phyloP scores from a whole-genome alignment of 176 grass and related monocot genomes.

The Dactylis glomerata region DNA sequence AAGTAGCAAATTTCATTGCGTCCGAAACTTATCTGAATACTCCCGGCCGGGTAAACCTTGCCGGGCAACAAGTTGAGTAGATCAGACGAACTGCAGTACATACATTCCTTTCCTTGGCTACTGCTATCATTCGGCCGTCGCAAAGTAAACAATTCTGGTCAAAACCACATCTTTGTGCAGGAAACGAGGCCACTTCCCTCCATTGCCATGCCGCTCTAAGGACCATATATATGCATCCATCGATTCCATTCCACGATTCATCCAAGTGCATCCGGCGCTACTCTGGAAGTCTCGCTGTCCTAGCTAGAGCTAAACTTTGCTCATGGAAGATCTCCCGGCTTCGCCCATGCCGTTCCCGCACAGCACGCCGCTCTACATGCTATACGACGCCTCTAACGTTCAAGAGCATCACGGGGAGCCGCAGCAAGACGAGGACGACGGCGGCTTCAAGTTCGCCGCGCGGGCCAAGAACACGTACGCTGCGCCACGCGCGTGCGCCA shows the following conservation, averaged over 20 bases:
- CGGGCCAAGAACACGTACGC: background rate
- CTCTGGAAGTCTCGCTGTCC: background rate
- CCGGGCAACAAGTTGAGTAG: background rate
- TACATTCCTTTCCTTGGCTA: background rate
- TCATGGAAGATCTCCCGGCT: constrained; percentile 36
- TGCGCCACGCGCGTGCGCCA: constrained; percentile 17
- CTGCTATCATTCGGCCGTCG: background rate
- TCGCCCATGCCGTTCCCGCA: constrained; percentile 18
- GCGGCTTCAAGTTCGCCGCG: constrained; percentile 23
- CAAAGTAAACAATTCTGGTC: background rate
- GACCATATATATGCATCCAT: background rate
- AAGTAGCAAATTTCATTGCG: background rate
- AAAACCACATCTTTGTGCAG: background rate
- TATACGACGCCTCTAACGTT: constrained; percentile 8
- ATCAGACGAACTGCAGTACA: background rate
- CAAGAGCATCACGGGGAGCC: background rate
- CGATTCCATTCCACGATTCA: background rate
- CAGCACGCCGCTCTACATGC: constrained; percentile 50
- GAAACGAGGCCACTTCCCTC: background rate
- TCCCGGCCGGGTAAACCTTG: background rate
- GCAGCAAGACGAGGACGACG: background rate
- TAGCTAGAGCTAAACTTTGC: background rate
- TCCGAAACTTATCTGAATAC: background rate
- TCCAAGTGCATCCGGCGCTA: background rate
- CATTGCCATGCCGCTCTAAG: background rate